Percentiles rank a stretch among this genome's conserved stretches.
These are phyloP conservation scores for Handroanthus guayacan DNA, from an alignment of 257 asterid species.

Conservation along the genomic window DNA sequence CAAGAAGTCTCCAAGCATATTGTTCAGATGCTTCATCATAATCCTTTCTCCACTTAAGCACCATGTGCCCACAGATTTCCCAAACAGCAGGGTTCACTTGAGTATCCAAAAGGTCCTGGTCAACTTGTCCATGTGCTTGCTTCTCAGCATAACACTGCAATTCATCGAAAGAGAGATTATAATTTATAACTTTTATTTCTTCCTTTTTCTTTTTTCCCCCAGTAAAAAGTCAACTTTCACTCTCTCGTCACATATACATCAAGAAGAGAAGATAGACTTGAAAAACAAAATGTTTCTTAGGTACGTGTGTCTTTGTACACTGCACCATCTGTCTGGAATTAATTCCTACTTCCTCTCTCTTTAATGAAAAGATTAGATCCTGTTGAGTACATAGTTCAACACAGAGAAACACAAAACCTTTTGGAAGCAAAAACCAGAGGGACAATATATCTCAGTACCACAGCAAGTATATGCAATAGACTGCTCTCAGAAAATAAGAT, in stretches of 20 bases:
- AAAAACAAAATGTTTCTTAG: constrained; percentile 16
- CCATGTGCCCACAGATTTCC: constrained; percentile 86
- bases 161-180: constrained; percentile 22
- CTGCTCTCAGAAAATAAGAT: background rate
- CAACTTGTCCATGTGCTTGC: constrained; percentile 71
- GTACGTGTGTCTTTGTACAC: background rate
- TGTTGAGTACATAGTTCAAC: background rate
- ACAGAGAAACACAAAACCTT: background rate
- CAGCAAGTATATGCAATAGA: background rate
- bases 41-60: constrained; percentile 67
- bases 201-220: background rate
- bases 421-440: background rate
- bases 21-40: constrained; percentile 69
- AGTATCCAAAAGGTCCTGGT: constrained; percentile 59
- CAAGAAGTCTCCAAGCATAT: constrained; percentile 63
- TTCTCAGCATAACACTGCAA: constrained; percentile 72
- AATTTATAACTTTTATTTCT: background rate
- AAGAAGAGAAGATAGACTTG: background rate
- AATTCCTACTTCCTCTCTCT: background rate
- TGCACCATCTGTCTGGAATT: background rate
- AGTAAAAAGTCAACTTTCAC: background rate
- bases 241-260: no score
- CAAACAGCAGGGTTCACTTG: constrained; percentile 85
- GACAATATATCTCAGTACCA: background rate
- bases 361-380: background rate